Base-by-base conservation (phyloP, 805 yeast species). In the Groenewaldozyma salmanticensis region DNA sequence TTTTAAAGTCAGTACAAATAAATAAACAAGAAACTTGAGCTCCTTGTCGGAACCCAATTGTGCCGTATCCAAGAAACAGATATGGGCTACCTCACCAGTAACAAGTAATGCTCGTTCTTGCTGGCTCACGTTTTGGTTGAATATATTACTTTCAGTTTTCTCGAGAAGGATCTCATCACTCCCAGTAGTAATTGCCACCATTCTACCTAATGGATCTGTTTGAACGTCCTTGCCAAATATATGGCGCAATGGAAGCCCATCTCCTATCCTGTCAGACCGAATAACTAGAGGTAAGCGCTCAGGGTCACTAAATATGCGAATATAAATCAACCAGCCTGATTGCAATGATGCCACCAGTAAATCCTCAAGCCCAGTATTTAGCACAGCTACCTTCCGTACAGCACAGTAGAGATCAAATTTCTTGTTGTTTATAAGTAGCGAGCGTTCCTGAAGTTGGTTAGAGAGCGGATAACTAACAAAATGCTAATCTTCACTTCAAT, bases 221-320 rank as follows among this genome's bases (percentile, higher is more conserved):
- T 24, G 29, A 24, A 24, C 11, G 13, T 24, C 29, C 29, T 13
- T 9, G 29, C 29, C 29, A 24, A 24, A 13, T 13, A 13, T 9
- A 24, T 24, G 29, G 13, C 11, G 13, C 29, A 24, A 9, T 9
- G 29, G 11, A 24, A 13, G 11, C 11, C 29, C 29, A 13, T 7
- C 13, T 9, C 11, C 7, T 24, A 24, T 24, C 13, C 13, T 24
- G 11, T 13, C 11, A 13, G 11, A 9, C 13, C 24, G 15, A 5
- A 47, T 42, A 11, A 47, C 51, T 13, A 33, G 22, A 2, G 51
- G 49, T 4, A 27, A 18, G 7, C 34, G 16, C 4, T 44, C 47
- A 31, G 13, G 11, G 7, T 47, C 43, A 21, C 37, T 27, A 31
- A 21, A 47, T 22, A 45, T 40, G 13, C 49, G 34, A 4, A 45